Base-by-base conservation (phyloP, 306 rosid species). In the Abrus pulchellus region DNA sequence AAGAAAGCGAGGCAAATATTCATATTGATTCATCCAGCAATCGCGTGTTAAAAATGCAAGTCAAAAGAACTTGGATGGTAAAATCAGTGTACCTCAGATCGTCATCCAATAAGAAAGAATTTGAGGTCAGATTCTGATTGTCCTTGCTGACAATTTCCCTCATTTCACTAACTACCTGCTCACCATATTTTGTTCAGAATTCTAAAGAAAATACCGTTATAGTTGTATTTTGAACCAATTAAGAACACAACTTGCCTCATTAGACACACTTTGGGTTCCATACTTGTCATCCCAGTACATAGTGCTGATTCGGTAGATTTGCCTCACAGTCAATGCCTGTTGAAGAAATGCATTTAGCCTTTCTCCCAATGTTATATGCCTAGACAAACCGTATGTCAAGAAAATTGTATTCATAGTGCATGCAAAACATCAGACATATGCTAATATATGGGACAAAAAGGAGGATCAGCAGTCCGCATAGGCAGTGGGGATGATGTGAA, bases 261-360 rank as follows among this genome's bases (percentile, higher is more conserved):
- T 95, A 78, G 99, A 95, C 59, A 95, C 99, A 60, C 98, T 95
- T 86, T 90, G 99, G 59, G 99, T 93, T 85, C 98, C 97, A 52
- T 95, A 92, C 86, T 95, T 95, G 93, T 95, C 99, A 90, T 95
- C 99, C 98, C 99, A 95, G 87, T 92, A 95, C 99, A 95, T 91
- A 0, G 99, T 95, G 90, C 98, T 95, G 74, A 95, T 93, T 27
- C 98, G 99, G 81, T 95, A 93, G 68, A 95, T 93, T 90, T 95
- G 99, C 83, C 99, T 91, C 78, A 95, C 92, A 13, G 99, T 95
- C 87, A 95, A 85, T 38, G 85, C 97, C 99, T 95, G 90, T 73
- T 68, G 66, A 81, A 67, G 9, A 63, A 80, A 64, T 44, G 72
- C 9, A 62, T 69, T 68, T 69, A 61, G 76, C 34, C 48, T 59